Evolutionary conservation across 148 eudicot species (phyloP).

Genomic region (Rhododendron williamsianum): DNA sequence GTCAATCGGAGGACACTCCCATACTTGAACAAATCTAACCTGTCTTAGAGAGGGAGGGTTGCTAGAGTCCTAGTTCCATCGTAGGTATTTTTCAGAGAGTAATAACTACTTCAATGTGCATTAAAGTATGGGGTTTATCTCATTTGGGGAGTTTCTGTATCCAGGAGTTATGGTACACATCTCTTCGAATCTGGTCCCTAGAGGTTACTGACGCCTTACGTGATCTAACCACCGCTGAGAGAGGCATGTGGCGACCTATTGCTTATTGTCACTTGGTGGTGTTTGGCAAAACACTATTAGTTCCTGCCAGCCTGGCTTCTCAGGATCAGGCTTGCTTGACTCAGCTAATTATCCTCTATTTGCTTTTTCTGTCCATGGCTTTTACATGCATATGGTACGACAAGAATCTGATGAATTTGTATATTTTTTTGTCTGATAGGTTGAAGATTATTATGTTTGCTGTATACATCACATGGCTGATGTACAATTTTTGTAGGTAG

Average conservation of each 20-base stretch:
- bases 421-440: not conserved
- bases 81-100: not conserved
- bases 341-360: not conserved
- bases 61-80: not conserved
- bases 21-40: not conserved
- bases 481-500: not conserved
- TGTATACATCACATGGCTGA: constrained; percentile 8
- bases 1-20: not conserved
- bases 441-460: constrained; percentile 8
- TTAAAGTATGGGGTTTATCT: not conserved
- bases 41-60: not conserved
- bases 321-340: not conserved
- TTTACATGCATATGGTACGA: not conserved
- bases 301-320: not conserved
- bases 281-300: not conserved
- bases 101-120: not conserved
- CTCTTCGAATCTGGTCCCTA: not conserved
- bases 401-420: not conserved
- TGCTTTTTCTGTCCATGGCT: not conserved
- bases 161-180: not conserved
- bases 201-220: not conserved
- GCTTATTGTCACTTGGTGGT: not conserved
- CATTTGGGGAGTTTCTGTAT: not conserved
- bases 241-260: not conserved
- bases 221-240: not conserved